Base-by-base conservation (phyloP, 257 asterid species). In the Agastache rugosa region DNA sequence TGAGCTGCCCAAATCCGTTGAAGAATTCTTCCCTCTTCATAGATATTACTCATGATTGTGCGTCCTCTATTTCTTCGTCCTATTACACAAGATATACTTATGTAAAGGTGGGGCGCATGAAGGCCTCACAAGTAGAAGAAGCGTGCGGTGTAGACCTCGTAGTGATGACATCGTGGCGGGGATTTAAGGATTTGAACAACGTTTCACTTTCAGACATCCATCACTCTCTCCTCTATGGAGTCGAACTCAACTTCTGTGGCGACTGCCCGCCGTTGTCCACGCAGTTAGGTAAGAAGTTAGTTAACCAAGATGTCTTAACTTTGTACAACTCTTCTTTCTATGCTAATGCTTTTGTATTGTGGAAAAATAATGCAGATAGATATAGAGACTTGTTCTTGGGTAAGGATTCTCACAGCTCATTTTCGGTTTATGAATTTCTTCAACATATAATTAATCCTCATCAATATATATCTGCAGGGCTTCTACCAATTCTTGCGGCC, bases 141-240 rank as follows among this genome's bases (percentile, higher is more conserved):
- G 1, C 6, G 15, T 69, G 74, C 39, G 27, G 44, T 10, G n/a
- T 69, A 1, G 74, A 69, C 25, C 2, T n/a, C 8, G 17, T 69
- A 4, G 23, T 23, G 41, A 11, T 20, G n/a, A 69, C 75, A 2
- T 15, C 76, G 35, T 59, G 76, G 76, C 12, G 0, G 27, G 15
- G 15, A 7, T 68, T 69, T 35, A 8, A 11, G 35, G 64, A 53
- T 69, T 54, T 53, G 37, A 12, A 19, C 14, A 69, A 69, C 29
- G 74, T 35, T 11, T 35, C 64, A 1, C 48, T 69, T 35, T 20
- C 74, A 20, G 74, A 69, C 35, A 69, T 69, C 35, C 74, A 69
- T 14, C 22, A 35, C 8, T 34, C 74, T 51, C 31, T 69, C 34
- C 23, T 69, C 53, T 35, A 51, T 20, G 74, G 74, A 53, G 54